A percentile compares a stretch with the other conserved stretches of the same genome.
Conservation (phyloP, 2,329 filamentous ascomycete genomes). For the Hypomyces rosellus region DNA sequence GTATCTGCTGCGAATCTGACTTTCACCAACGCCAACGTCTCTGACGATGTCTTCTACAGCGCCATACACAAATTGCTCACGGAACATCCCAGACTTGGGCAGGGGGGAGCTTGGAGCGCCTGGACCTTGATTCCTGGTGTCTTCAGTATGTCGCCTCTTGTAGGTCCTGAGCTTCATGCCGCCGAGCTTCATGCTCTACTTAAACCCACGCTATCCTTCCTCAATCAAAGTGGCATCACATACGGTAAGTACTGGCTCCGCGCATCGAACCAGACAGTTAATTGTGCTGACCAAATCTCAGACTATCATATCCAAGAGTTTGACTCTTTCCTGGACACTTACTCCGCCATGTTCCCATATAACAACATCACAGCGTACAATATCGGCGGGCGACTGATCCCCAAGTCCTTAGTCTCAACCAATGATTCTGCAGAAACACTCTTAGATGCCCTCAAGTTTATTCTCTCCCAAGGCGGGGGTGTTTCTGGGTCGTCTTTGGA, state of each 20-base stretch:
- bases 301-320: conserved; percentile 2
- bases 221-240: background rate
- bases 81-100: background rate
- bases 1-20: conserved; percentile 3
- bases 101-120: background rate
- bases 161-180: background rate
- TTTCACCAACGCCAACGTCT: conserved; percentile 3
- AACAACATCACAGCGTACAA: conserved; percentile 1
- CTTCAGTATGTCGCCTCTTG: conserved; percentile 2
- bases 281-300: background rate
- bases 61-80: conserved; percentile 1
- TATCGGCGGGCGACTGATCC: conserved; percentile 4
- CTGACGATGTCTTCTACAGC: conserved; percentile 1
- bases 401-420: background rate
- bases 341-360: background rate
- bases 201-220: background rate
- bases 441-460: background rate
- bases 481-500: background rate
- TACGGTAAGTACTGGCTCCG: background rate
- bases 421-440: background rate
- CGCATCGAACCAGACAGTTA: too few relatives aligned
- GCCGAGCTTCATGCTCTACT: conserved; percentile 2
- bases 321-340: conserved; percentile 1
- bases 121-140: background rate
- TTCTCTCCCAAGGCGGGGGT: background rate